A percentile compares a stretch with the other conserved stretches of the same genome.
Conservation (phyloP, 495 filamentous ascomycete genomes). For the Talaromyces stipitatus region DNA sequence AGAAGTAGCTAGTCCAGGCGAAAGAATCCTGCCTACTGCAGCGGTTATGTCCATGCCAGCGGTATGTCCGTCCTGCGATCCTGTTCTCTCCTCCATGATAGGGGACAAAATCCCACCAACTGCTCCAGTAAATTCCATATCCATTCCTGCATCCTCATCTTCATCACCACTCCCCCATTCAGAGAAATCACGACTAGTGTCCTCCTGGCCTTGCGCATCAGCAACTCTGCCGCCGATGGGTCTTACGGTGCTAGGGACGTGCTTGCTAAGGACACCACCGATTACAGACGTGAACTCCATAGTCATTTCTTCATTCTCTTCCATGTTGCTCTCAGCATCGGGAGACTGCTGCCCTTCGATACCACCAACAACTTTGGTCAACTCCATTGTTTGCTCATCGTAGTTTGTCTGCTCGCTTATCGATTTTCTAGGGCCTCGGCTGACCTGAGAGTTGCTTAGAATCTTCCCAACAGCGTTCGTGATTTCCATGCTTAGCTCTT, state of each 20-base stretch:
- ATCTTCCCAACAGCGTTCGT: slow-evolving; percentile 81
- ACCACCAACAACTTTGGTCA: slow-evolving; percentile 67
- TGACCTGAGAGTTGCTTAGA: slow-evolving; percentile 39
- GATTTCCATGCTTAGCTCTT: slow-evolving; percentile 80
- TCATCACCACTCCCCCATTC: slow-evolving; percentile 25
- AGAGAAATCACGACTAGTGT: slow-evolving; percentile 15
- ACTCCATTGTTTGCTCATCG: slow-evolving; percentile 67
- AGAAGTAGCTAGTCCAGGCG: slow-evolving; percentile 25
- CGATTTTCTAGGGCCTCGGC: slow-evolving; percentile 29
- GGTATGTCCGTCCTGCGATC: slow-evolving; percentile 38
- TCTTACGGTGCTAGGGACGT: slow-evolving; percentile 9
- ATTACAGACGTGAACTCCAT: slow-evolving; percentile 77
- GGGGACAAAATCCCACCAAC: slow-evolving; percentile 58
- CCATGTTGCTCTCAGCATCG: slow-evolving; percentile 26
- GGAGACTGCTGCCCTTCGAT: slow-evolving; percentile 36
- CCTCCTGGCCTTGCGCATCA: slow-evolving; percentile 19
- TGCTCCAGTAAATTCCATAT: slow-evolving; percentile 69
- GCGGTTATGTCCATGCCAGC: slow-evolving; percentile 55
- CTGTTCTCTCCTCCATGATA: slow-evolving; percentile 23
- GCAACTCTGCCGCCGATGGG: slow-evolving; percentile 19
- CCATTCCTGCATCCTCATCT: slow-evolving; percentile 34
- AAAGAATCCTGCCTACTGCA: slow-evolving; percentile 49
- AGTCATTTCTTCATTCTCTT: slow-evolving; percentile 66
- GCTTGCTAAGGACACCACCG: slow-evolving; percentile 51
- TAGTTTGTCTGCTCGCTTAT: slow-evolving; percentile 31